A percentile compares a stretch with the other conserved stretches of the same genome.
phyloP scores from a whole-genome alignment of 805 yeast genomes.

The Komagataella populi region DNA sequence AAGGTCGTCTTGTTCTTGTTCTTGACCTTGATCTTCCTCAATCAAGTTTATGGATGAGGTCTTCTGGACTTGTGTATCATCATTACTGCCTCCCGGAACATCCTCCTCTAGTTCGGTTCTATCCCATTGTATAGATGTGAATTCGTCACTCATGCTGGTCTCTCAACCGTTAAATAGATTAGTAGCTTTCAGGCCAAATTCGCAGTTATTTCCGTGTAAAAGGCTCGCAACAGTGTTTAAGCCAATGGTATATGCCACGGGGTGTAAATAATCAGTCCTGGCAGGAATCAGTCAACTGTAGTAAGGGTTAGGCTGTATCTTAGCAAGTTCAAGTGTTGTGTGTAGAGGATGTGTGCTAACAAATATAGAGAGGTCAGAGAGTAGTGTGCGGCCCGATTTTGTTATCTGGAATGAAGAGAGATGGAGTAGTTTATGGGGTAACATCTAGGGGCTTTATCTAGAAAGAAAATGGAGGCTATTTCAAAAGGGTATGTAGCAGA shows the following conservation, averaged over 20 bases:
- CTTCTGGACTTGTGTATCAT: conserved; percentile 4
- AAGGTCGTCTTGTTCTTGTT: conserved; percentile 12
- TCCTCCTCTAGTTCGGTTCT: conserved; percentile 17
- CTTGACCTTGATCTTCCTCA: conserved; percentile 15
- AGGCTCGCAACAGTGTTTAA: neutral
- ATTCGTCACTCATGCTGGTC: conserved; percentile 20
- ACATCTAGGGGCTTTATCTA: neutral
- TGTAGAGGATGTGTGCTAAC: neutral
- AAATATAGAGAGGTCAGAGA: neutral
- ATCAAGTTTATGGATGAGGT: conserved; percentile 1
- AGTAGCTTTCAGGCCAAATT: neutral
- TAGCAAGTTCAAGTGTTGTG: neutral
- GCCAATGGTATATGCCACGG: neutral
- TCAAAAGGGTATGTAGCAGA: no score
- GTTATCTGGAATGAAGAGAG: neutral
- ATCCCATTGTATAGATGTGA: conserved; percentile 36
- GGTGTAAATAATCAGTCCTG: neutral
- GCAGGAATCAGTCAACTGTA: neutral
- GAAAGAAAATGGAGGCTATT: neutral
- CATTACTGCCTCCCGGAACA: conserved; percentile 6
- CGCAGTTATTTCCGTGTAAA: neutral
- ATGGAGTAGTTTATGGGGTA: neutral
- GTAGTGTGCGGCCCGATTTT: neutral
- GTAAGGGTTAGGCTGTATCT: neutral
- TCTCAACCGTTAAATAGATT: no score